Evolutionary conservation across 108 stramenopile genomes (phyloP), one percentile per base, ranked within the genome.

Genomic region (Nitzschia putrida): DNA sequence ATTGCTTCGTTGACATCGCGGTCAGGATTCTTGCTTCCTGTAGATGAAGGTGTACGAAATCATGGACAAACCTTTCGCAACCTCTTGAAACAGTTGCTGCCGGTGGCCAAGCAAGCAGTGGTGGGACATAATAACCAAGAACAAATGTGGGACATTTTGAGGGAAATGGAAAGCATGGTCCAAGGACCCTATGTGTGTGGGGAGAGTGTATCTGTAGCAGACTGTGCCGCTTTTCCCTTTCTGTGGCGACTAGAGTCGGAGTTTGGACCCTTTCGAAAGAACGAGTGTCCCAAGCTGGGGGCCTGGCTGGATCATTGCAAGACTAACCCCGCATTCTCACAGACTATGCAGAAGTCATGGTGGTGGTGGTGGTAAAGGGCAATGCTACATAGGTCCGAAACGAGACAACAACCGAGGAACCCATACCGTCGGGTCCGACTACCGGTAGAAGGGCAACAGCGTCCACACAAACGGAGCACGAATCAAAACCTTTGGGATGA

Each of bases 211-310:
- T 86, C 92, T 20, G 67, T 84, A 9, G 92, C 92, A 18, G 92
- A 93, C 73, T 88, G 87, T 75, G 81, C 89, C 2, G 88, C 73
- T n/a, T 93, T 93, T 69, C 91, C 91, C 0, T 93, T 93, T 66
- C 45, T 93, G n/a, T 93, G 91, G 91, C 67, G 88, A 24, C 73
- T 93, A 12, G 69, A 93, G 58, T 58, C 84, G 41, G 92, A 90
- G 68, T 93, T 71, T 76, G 86, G 85, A 10, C 41, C 68, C 12
- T 64, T 82, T 10, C 68, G 78, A 8, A 56, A 74, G 3, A 24
- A 78, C 34, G 82, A 61, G 20, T 84, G 83, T 49, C 37, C 53
- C 24, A 85, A 82, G 8, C 58, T 93, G 24, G 61, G 59, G 20
- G 60, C 25, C 1, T 90, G 92, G 92, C 57, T 93, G 29, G 66